Evolutionary conservation across 768 basidiomycete species (phyloP).

Genomic region (Suillus alpinus): DNA sequence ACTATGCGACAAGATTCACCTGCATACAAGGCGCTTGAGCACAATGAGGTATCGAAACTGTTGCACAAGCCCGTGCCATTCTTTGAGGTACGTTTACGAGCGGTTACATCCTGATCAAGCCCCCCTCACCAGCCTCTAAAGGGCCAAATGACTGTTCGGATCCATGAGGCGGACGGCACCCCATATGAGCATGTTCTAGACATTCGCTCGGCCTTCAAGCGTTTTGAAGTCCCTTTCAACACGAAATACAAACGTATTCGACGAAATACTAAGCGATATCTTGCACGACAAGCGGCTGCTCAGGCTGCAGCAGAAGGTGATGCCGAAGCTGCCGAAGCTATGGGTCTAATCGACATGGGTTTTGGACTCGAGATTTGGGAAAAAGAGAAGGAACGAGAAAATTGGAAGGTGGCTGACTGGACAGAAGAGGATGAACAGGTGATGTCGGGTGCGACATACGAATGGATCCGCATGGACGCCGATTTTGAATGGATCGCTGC

Average conservation of each 20-base stretch:
- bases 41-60: conserved; percentile 64
- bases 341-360: conserved; percentile 91
- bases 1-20: conserved; percentile 88
- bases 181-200: conserved; percentile 98
- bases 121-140: conserved; percentile 25
- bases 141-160: conserved; percentile 98
- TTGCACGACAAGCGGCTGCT: conserved; percentile 88
- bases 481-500: conserved; percentile 99
- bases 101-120: neutral
- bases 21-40: conserved; percentile 63
- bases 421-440: conserved; percentile 91
- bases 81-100: conserved; percentile 66
- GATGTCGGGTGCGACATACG: conserved; percentile 96
- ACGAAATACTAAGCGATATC: conserved; percentile 92
- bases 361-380: conserved; percentile 96
- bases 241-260: conserved; percentile 98
- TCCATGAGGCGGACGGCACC: conserved; percentile 98
- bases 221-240: conserved; percentile 98
- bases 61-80: conserved; percentile 80
- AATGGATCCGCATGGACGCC: conserved; percentile 99
- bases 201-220: conserved; percentile 81
- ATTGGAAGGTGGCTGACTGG: conserved; percentile 98
- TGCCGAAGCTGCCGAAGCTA: conserved; percentile 87
- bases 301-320: conserved; percentile 93
- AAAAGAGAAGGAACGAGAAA: conserved; percentile 86